Evolutionary conservation across 1,284 basidiomycete genomes (phyloP).

Genomic region (Tremellales sp.): DNA sequence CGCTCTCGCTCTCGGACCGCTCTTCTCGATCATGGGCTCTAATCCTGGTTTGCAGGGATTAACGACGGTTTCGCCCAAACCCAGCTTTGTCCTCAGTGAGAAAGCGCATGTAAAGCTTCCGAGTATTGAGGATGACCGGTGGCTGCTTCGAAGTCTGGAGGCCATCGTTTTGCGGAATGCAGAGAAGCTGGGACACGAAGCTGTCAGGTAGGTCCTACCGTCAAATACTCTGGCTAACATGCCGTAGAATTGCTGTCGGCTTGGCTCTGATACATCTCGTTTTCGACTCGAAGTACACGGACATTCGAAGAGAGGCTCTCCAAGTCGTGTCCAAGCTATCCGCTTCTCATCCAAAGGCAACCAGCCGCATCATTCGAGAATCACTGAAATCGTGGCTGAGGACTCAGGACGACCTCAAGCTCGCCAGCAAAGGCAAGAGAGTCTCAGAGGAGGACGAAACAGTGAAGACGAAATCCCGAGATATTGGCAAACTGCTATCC

Average conservation of each 20-base stretch:
- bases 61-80: conserved; percentile 56
- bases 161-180: conserved; percentile 56
- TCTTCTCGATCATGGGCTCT: conserved; percentile 34
- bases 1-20: conserved; percentile 63
- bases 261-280: conserved; percentile 64
- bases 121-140: conserved; percentile 64
- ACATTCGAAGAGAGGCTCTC: conserved; percentile 56
- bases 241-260: conserved; percentile 59
- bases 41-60: conserved; percentile 36
- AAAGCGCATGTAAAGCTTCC: conserved; percentile 73
- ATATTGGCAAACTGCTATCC: conserved; percentile 37
- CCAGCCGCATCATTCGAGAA: conserved; percentile 57
- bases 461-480: conserved; percentile 26
- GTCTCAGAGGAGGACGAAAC: conserved; percentile 29
- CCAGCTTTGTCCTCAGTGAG: conserved; percentile 80
- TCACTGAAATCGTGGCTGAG: conserved; percentile 51
- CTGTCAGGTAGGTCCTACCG: conserved; percentile 55
- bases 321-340: conserved; percentile 49
- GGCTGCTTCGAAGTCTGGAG: conserved; percentile 69
- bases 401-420: conserved; percentile 26
- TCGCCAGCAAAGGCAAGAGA: conserved; percentile 19
- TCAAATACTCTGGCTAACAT: conserved; percentile 5
- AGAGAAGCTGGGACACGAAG: conserved; percentile 57
- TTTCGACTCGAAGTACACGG: conserved; percentile 56
- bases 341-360: conserved; percentile 51